Conservation (phyloP, 2,329 filamentous ascomycete genomes). For the Ophiostoma tasmaniense region DNA sequence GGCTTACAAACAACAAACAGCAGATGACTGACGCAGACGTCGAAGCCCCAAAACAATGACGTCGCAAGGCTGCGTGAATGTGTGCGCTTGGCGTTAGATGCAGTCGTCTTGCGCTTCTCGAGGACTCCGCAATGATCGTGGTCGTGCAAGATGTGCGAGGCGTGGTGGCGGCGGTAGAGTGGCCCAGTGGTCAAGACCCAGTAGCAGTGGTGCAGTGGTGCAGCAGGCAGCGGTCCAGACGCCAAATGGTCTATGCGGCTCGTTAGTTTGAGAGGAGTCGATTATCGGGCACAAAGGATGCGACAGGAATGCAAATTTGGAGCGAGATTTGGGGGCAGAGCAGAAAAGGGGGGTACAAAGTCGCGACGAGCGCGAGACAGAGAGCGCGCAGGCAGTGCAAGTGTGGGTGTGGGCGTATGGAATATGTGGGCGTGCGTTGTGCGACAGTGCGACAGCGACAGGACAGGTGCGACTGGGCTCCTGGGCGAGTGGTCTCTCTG, state of each 20-base stretch:
- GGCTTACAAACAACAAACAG: not conserved
- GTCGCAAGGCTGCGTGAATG: constrained; percentile 2
- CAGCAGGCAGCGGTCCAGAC: not conserved
- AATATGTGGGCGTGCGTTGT: not conserved
- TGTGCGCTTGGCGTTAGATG: constrained; percentile 2
- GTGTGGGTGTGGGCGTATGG: not conserved
- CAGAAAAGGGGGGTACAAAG: not conserved
- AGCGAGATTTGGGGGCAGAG: not conserved
- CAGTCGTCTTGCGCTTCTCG: constrained; percentile 3
- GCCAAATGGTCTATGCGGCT: not conserved
- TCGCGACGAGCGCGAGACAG: constrained; percentile 1
- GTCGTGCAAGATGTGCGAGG: constrained; percentile 7
- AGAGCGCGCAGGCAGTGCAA: not conserved
- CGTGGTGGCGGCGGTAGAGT: constrained; percentile 3
- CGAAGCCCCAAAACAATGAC: not conserved
- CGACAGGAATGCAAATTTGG: constrained; percentile 2
- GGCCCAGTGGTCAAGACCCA: not conserved
- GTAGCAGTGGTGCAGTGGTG: not conserved
- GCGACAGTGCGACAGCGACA: not conserved
- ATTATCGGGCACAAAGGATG: not conserved
- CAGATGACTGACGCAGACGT: not conserved
- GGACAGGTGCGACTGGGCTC: not conserved
- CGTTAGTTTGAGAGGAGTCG: not conserved
- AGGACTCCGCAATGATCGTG: constrained; percentile 6
- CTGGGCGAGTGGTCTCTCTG: not conserved